Evolutionary conservation across 176 grass and related monocot species (phyloP).

Genomic region (Bonia amplexicaulis): DNA sequence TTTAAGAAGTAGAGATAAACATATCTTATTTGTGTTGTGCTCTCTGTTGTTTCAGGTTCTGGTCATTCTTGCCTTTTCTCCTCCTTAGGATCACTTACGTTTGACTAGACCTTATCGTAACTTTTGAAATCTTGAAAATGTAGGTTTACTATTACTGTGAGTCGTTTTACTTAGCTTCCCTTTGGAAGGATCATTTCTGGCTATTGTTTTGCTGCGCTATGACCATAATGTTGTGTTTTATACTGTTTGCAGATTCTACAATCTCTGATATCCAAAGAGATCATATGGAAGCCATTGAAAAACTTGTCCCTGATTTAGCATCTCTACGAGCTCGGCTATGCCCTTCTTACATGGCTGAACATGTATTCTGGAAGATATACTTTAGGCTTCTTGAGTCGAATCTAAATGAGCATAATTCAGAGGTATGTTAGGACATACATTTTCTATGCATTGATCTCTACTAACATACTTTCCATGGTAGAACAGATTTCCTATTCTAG

Average conservation of each 20-base stretch:
- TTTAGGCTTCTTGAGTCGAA: conserved; percentile 68
- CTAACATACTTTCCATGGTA: background rate
- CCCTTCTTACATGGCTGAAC: conserved; percentile 63
- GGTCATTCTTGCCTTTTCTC: background rate
- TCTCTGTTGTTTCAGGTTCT: background rate
- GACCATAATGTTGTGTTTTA: background rate
- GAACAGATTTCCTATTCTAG: background rate
- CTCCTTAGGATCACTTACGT: background rate
- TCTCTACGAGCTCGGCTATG: conserved; percentile 62
- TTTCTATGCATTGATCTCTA: conserved; percentile 6
- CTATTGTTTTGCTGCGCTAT: background rate
- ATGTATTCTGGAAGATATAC: conserved; percentile 87
- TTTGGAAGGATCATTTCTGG: background rate
- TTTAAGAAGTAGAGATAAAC: too few relatives aligned
- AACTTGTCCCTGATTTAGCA: conserved; percentile 57
- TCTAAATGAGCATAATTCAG: conserved; percentile 70
- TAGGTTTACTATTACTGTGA: background rate
- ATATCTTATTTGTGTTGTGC: background rate
- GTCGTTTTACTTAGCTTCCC: background rate
- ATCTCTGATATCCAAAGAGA: conserved; percentile 65
- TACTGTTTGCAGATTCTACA: conserved; percentile 63
- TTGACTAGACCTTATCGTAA: background rate
- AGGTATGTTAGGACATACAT: conserved; percentile 26
- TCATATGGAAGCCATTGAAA: conserved; percentile 63
- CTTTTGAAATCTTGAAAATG: background rate